Conservation (phyloP, 1,139 yeast genomes). For the Fermentozyma sake region DNA sequence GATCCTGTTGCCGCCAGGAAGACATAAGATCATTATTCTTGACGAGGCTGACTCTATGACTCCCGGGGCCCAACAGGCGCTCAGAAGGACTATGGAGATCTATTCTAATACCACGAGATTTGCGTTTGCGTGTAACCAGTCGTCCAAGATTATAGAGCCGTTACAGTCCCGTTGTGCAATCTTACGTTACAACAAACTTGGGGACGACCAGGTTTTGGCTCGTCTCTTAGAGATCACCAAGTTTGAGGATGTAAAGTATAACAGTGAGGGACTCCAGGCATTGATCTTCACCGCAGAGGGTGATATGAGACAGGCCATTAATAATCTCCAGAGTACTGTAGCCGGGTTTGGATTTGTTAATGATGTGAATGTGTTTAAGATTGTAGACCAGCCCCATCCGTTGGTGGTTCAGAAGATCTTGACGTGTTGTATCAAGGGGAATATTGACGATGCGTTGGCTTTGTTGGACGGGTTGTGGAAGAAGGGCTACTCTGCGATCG, state of each 20-base stretch:
- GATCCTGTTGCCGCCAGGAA: slow-evolving; percentile 48
- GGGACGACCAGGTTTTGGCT: slow-evolving; percentile 79
- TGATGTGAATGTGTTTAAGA: slow-evolving; percentile 87
- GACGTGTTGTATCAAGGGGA: slow-evolving; percentile 38
- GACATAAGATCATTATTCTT: slow-evolving; percentile 82
- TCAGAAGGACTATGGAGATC: slow-evolving; percentile 95
- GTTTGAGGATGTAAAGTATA: slow-evolving; percentile 67
- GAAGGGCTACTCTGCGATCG: slow-evolving; percentile 92
- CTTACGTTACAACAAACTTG: slow-evolving; percentile 72
- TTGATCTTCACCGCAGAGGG: slow-evolving; percentile 96
- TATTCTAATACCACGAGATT: slow-evolving; percentile 92
- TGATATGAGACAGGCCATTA: slow-evolving; percentile 97
- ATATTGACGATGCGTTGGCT: slow-evolving; percentile 65
- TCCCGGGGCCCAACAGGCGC: slow-evolving; percentile 96
- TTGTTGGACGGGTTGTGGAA: slow-evolving; percentile 71
- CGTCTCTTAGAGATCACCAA: slow-evolving; percentile 71
- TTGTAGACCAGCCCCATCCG: slow-evolving; percentile 97
- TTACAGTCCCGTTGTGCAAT: slow-evolving; percentile 96
- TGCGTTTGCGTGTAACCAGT: slow-evolving; percentile 96
- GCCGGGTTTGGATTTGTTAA: slow-evolving; percentile 91
- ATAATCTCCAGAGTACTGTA: slow-evolving; percentile 87
- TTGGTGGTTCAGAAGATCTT: slow-evolving; percentile 76
- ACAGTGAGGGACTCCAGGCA: slow-evolving; percentile 91
- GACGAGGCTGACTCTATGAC: slow-evolving; percentile 99
- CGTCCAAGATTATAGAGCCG: slow-evolving; percentile 93